phyloP scores from a whole-genome alignment of 2,329 filamentous ascomycete species.

The Pseudogymnoascus pannorum region DNA sequence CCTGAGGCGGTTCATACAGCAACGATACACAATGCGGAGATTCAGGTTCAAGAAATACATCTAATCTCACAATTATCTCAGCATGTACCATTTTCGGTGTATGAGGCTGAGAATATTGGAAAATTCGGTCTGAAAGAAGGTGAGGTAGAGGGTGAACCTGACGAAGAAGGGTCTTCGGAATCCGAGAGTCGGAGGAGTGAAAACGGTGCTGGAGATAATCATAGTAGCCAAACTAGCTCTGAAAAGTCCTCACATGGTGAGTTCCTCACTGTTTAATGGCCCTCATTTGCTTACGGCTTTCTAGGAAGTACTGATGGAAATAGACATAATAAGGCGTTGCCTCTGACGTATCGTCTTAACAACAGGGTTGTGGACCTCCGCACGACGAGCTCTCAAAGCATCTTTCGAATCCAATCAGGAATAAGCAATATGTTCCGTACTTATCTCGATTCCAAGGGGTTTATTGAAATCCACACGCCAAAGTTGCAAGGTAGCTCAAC shows the following conservation, averaged over 20 bases:
- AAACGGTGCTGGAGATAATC: neutral
- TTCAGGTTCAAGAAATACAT: conserved; percentile 61
- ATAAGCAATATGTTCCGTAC: conserved; percentile 74
- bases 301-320: neutral
- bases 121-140: conserved; percentile 47
- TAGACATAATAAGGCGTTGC: neutral
- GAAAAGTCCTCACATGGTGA: neutral
- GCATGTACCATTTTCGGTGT: conserved; percentile 60
- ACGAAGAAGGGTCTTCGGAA: neutral
- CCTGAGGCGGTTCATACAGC: conserved; percentile 69
- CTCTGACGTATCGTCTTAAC: conserved; percentile 44
- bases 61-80: conserved; percentile 54
- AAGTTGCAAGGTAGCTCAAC: conserved; percentile 87
- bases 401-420: conserved; percentile 79
- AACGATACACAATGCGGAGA: conserved; percentile 67
- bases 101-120: conserved; percentile 58
- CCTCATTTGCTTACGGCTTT: neutral
- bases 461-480: conserved; percentile 90
- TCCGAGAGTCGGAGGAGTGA: neutral
- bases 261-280: neutral
- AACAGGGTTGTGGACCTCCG: conserved; percentile 80
- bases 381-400: conserved; percentile 77
- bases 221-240: neutral
- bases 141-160: conserved; percentile 37
- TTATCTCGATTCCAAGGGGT: conserved; percentile 66